A percentile compares a stretch with the other conserved stretches of the same genome.
Evolutionary conservation across 345 rosid genomes (phyloP).

Genomic region (Carallia pectinifolia): DNA sequence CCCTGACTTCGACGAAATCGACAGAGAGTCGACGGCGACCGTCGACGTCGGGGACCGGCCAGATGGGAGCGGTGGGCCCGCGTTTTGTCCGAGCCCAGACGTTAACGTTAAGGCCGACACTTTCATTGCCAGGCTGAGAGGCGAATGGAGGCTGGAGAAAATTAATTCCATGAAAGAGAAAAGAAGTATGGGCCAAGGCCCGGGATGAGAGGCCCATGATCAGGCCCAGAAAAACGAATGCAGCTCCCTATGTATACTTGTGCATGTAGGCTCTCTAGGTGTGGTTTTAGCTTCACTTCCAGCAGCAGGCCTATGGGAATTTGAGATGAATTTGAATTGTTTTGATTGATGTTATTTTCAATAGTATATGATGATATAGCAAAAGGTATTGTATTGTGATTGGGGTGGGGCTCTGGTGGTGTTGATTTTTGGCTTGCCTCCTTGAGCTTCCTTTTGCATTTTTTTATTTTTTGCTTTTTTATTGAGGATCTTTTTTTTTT

Average conservation of each 20-base stretch:
- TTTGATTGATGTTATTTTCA: too few species aligned
- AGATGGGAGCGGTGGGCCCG: slow-evolving; percentile 23
- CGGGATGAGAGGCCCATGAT: slow-evolving; percentile 2
- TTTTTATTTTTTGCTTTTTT: neutral
- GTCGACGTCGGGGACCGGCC: slow-evolving; percentile 31
- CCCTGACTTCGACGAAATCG: slow-evolving; percentile 46
- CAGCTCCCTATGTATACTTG: too few species aligned
- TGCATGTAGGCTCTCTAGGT: too few species aligned
- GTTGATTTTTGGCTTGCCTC: slow-evolving; percentile 9
- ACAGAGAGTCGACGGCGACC: slow-evolving; percentile 16
- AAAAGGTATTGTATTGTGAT: neutral
- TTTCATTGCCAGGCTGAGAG: slow-evolving; percentile 81
- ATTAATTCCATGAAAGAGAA: slow-evolving; percentile 62
- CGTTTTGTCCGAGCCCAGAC: slow-evolving; percentile 80
- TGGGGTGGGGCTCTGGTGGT: slow-evolving; percentile 10
- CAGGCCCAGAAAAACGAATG: neutral
- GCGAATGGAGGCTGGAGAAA: slow-evolving; percentile 74
- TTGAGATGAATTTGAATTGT: too few species aligned
- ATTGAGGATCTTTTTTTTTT: too few species aligned
- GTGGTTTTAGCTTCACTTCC: neutral
- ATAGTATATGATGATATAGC: neutral
- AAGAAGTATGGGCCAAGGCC: slow-evolving; percentile 27
- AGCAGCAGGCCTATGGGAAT: neutral
- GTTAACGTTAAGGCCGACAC: slow-evolving; percentile 73
- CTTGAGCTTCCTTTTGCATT: neutral